Percentiles rank a stretch among this genome's conserved stretches.
phyloP scores from a whole-genome alignment of 2,329 filamentous ascomycete species.

The Verticillium dahliae region DNA sequence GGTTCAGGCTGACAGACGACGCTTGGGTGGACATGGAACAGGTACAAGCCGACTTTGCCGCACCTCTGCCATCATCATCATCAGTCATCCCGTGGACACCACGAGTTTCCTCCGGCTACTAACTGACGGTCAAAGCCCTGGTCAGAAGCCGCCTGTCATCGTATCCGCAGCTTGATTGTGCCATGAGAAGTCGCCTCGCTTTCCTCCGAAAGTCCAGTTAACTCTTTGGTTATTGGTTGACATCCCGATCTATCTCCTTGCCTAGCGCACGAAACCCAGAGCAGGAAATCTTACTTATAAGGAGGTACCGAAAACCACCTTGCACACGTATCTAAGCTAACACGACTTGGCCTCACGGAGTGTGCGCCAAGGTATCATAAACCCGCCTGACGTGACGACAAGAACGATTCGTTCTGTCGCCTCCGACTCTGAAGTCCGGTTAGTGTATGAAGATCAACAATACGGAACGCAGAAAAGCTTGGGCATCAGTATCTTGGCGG shows the following conservation, averaged over 20 bases:
- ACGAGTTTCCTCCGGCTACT: not conserved
- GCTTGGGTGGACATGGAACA: not conserved
- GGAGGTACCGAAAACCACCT: not conserved
- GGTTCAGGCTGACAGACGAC: not conserved
- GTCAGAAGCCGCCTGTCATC: not conserved
- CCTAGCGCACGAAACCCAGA: not conserved
- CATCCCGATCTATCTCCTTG: not conserved
- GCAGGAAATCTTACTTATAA: not conserved
- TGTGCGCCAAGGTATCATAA: not conserved
- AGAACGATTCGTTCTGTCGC: not conserved
- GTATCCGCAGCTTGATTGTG: not conserved
- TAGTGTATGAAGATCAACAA: not conserved
- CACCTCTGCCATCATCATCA: not conserved
- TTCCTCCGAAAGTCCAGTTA: not conserved
- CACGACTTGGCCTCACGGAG: not conserved
- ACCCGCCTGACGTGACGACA: not conserved
- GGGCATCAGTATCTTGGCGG: not conserved
- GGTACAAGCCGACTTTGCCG: not conserved
- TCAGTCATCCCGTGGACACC: not conserved
- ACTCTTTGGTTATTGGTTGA: not conserved
- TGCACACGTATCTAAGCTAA: not conserved
- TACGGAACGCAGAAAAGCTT: not conserved
- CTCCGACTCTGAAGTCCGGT: not conserved
- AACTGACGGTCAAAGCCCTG: not conserved
- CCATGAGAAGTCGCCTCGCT: not conserved